Base-by-base conservation (phyloP, 75 land plant genomes). In the Sequoiadendron giganteum region DNA sequence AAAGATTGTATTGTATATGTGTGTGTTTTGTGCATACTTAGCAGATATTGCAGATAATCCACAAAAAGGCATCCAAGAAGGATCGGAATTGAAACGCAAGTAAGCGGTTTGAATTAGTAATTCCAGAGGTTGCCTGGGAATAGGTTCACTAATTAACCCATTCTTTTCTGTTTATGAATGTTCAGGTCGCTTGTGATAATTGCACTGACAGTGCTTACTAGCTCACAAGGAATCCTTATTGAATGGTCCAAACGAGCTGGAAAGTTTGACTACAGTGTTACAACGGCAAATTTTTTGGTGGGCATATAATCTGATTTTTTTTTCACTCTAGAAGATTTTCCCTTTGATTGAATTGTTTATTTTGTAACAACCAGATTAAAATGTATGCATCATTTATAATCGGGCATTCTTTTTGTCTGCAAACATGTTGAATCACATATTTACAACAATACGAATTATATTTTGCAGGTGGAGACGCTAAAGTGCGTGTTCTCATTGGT, bases 181-280 rank as follows among this genome's bases (percentile, higher is more conserved):
- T 45, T 82, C 89, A 96, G 98, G 90, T 92, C 94, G 47, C 16
- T 92, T 86, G 98, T 96, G 3, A 95, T 93, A 16, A 83, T 94
- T 87, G 96, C 98, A n/a, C 89, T 96, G 87, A 96, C 97, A 83
- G 73, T 96, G 77, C 93, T 96, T 34, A 96, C 98, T 38, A 96
- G 98, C 86, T 96, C 98, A 55, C 98, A 96, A 88, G 94, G 97
- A 19, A 95, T 96, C 48, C 88, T 96, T 16, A 96, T 96, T 87
- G 96, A 94, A 5, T 96, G 98, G 98, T 95, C 98, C 0, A 96
- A 95, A 91, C 93, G 94, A 89, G 92, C 94, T 49, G 98, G 95
- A 68, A 92, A 91, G 88, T 96, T 95, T 85, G 95, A 95, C 84
- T 96, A 96, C 86, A 96, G 95, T 93, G 98, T 96, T 10, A 94